Evolutionary conservation across 331 rosid species (phyloP).

Genomic region (Ulmus americana): DNA sequence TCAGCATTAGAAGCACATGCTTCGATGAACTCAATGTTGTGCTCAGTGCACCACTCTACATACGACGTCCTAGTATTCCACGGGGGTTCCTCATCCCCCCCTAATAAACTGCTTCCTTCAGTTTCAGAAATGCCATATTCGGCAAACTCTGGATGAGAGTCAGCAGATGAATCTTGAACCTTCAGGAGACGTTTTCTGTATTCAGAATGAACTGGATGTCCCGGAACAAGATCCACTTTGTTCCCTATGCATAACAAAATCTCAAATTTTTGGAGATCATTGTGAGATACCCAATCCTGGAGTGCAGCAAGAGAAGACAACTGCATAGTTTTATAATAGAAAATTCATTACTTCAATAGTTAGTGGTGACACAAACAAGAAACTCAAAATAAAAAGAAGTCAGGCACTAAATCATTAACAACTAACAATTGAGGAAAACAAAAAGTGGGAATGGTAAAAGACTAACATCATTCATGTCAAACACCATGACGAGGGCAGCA

Average conservation of each 20-base stretch:
- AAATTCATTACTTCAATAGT: neutral
- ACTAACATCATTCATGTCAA: conserved; percentile 70
- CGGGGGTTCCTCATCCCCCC: conserved; percentile 44
- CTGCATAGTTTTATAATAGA: conserved; percentile 35
- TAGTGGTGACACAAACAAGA: neutral
- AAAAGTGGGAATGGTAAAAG: conserved; percentile 14
- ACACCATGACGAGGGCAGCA: conserved; percentile 77
- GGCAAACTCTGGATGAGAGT: conserved; percentile 31
- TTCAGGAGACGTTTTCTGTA: conserved; percentile 55
- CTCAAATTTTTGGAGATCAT: conserved; percentile 64
- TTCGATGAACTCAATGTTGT: conserved; percentile 71
- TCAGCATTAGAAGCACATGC: conserved; percentile 74
- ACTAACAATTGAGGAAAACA: neutral
- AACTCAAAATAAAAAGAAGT: neutral
- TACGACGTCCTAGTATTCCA: conserved; percentile 55
- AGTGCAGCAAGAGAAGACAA: conserved; percentile 54
- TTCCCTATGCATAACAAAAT: conserved; percentile 77
- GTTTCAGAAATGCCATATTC: conserved; percentile 71
- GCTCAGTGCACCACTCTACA: conserved; percentile 71
- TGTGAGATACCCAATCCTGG: conserved; percentile 55
- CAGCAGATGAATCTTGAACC: conserved; percentile 38
- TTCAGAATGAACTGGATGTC: conserved; percentile 76
- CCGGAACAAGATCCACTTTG: conserved; percentile 74
- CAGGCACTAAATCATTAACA: neutral
- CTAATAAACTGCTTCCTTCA: conserved; percentile 74